Conservation (phyloP, 148 eudicot genomes). For the Diospyros lotus region DNA sequence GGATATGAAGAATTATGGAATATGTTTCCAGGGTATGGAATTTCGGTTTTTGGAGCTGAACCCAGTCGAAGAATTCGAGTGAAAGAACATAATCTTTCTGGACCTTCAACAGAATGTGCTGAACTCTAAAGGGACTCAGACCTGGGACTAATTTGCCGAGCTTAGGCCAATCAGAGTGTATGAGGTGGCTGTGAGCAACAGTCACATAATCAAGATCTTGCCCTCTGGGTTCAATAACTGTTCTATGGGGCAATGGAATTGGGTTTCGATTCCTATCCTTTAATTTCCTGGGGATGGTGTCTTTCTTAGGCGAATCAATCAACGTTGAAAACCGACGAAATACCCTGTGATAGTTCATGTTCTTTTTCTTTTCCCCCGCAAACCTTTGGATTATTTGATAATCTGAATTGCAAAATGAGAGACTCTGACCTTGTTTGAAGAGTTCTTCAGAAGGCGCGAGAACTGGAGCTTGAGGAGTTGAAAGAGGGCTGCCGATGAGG, state of each 20-base stretch:
- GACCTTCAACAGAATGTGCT: constrained; percentile 69
- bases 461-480: too few species aligned
- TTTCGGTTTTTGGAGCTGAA: constrained; percentile 37
- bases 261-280: constrained; percentile 26
- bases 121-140: constrained; percentile 51
- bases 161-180: constrained; percentile 70
- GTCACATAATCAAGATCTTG: constrained; percentile 80
- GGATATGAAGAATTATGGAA: constrained; percentile 64
- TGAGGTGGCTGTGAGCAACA: constrained; percentile 71
- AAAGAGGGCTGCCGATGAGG: too few species aligned
- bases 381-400: too few species aligned
- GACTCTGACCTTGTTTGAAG: too few species aligned
- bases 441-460: too few species aligned
- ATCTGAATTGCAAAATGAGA: too few species aligned
- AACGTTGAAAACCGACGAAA: constrained; percentile 23
- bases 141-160: constrained; percentile 40
- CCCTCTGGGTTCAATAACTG: constrained; percentile 61
- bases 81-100: constrained; percentile 70
- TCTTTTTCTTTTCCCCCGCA: too few species aligned
- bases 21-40: constrained; percentile 52
- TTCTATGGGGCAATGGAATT: constrained; percentile 68
- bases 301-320: constrained; percentile 16
- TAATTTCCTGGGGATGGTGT: constrained; percentile 6
- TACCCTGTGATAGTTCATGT: constrained; percentile 13
- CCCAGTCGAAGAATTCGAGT: constrained; percentile 72